phyloP scores from a whole-genome alignment of 2,329 filamentous ascomycete species.

The Aspergillus intermedius region DNA sequence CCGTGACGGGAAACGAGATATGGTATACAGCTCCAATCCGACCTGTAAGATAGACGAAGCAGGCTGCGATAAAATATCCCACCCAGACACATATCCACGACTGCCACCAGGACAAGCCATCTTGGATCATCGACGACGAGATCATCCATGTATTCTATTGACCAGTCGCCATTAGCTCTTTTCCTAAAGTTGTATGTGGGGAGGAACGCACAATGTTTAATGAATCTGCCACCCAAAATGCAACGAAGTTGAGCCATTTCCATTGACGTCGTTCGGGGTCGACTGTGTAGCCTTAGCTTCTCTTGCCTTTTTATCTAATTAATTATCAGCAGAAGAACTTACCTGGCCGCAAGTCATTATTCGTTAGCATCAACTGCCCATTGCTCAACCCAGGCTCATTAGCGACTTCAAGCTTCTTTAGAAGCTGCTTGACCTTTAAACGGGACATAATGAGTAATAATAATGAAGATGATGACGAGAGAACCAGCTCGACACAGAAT shows the following conservation, averaged over 20 bases:
- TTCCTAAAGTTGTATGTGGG: neutral
- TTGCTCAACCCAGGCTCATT: constrained; percentile 69
- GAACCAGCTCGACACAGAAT: neutral
- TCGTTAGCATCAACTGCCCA: constrained; percentile 79
- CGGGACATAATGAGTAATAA: constrained; percentile 17
- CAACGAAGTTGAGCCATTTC: constrained; percentile 81
- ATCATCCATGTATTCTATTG: constrained; percentile 85
- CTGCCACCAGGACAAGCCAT: constrained; percentile 84
- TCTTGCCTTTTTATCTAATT: neutral
- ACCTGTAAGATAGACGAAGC: constrained; percentile 70
- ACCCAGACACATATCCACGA: constrained; percentile 83
- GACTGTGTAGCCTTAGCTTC: constrained; percentile 45
- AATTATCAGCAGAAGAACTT: constrained; percentile 6
- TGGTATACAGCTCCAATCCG: constrained; percentile 83
- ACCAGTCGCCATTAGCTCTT: neutral
- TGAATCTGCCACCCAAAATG: constrained; percentile 77
- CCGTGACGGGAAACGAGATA: constrained; percentile 78
- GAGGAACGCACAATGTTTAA: constrained; percentile 62
- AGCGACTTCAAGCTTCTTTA: constrained; percentile 62
- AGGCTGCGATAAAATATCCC: constrained; percentile 70
- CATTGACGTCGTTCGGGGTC: constrained; percentile 75
- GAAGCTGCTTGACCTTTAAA: constrained; percentile 22
- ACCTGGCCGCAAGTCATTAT: constrained; percentile 68
- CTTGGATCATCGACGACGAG: constrained; percentile 70
- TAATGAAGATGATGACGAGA: neutral